A percentile compares a stretch with the other conserved stretches of the same genome.
Evolutionary conservation across 306 rosid species (phyloP).

Genomic region (Casuarina equisetifolia): DNA sequence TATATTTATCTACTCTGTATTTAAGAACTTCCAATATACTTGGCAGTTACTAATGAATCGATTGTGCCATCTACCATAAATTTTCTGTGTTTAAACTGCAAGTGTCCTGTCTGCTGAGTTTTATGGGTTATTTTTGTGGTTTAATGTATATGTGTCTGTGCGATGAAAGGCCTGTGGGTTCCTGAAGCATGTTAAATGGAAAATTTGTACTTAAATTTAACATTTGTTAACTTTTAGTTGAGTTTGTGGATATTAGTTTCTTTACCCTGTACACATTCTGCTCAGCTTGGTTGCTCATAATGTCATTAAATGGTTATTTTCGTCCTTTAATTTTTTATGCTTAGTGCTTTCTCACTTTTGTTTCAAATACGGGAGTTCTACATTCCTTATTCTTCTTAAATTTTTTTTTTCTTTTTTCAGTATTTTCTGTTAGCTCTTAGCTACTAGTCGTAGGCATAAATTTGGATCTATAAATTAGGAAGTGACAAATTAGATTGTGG

Average conservation of each 20-base stretch:
- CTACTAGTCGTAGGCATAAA: not conserved
- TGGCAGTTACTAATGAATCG: not conserved
- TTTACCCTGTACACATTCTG: not conserved
- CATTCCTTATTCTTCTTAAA: not conserved
- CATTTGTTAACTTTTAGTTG: not conserved
- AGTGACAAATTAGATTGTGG: not conserved
- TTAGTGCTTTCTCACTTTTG: not conserved
- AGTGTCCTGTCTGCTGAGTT: not conserved
- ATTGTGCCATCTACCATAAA: not conserved
- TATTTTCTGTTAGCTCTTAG: not conserved
- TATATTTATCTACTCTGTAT: not conserved
- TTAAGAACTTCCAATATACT: conserved; percentile 15
- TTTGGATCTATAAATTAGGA: not conserved
- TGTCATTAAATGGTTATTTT: not conserved
- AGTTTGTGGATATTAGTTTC: not conserved
- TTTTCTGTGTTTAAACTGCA: not conserved
- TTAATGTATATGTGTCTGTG: not conserved
- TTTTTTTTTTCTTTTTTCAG: not conserved
- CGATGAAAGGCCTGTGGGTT: not conserved
- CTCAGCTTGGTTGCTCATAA: not conserved
- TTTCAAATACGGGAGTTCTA: not conserved
- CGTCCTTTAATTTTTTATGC: not conserved
- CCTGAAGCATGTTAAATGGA: not conserved
- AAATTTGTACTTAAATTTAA: too few species aligned
- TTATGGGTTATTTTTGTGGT: not conserved